Evolutionary conservation across 1,139 yeast species (phyloP).

Genomic region (Blastobotrys proliferans): DNA sequence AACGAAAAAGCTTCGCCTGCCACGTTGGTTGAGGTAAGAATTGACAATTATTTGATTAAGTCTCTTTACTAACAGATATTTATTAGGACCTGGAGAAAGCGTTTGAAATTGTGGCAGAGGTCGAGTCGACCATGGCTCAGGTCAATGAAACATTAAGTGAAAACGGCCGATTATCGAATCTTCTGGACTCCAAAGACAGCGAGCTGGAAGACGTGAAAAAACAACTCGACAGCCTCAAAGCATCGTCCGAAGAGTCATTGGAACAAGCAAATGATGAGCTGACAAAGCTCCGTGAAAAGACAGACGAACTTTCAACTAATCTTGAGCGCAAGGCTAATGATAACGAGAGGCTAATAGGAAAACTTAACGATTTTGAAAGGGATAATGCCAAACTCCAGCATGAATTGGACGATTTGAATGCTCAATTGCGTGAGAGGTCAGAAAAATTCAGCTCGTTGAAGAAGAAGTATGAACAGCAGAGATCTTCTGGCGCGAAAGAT

Average conservation of each 20-base stretch:
- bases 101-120: conserved; percentile 12
- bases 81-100: conserved; percentile 13
- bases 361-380: neutral
- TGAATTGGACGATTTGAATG: neutral
- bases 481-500: neutral
- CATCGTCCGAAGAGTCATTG: neutral
- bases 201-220: conserved; percentile 9
- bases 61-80: conserved; percentile 2
- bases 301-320: neutral
- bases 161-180: conserved; percentile 9
- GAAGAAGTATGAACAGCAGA: neutral
- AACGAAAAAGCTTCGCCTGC: conserved; percentile 9
- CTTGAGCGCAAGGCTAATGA: neutral
- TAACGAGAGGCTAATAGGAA: neutral
- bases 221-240: neutral
- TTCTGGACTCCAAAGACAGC: conserved; percentile 12
- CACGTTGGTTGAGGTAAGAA: conserved; percentile 12
- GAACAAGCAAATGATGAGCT: neutral
- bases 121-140: conserved; percentile 13
- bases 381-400: too few relatives aligned
- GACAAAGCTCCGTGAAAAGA: too few relatives aligned
- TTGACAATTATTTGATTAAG: too few relatives aligned
- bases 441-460: neutral
- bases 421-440: neutral
- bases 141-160: conserved; percentile 14